phyloP scores from a whole-genome alignment of 2,329 filamentous ascomycete species.

The Fusarium caatingaense region DNA sequence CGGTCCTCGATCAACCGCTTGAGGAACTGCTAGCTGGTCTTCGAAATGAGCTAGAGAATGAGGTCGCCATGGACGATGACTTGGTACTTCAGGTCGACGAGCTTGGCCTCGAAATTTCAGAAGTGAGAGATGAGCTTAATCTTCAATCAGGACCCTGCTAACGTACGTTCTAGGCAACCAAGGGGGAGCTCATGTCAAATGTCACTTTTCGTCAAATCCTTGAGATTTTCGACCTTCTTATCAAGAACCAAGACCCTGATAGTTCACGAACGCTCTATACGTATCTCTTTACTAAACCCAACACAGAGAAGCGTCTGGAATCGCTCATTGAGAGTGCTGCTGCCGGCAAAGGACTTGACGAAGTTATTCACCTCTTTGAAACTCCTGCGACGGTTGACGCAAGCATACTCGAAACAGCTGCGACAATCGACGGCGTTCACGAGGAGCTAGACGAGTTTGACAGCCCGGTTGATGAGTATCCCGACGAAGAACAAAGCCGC shows the following conservation, averaged over 20 bases:
- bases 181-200: constrained; percentile 50
- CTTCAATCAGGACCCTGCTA: constrained; percentile 32
- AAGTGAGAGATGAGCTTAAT: constrained; percentile 52
- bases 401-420: constrained; percentile 27
- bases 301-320: constrained; percentile 54
- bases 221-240: constrained; percentile 56
- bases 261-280: constrained; percentile 55
- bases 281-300: constrained; percentile 56
- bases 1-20: constrained; percentile 58
- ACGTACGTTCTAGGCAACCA: constrained; percentile 50
- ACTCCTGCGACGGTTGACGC: constrained; percentile 39
- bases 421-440: constrained; percentile 32
- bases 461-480: constrained; percentile 40
- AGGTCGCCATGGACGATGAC: constrained; percentile 60
- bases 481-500: constrained; percentile 2
- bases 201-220: constrained; percentile 57
- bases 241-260: constrained; percentile 58
- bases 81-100: constrained; percentile 64
- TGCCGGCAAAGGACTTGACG: constrained; percentile 55
- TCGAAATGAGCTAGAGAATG: constrained; percentile 59
- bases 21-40: constrained; percentile 58
- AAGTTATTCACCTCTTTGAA: constrained; percentile 55
- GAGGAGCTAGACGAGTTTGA: constrained; percentile 44
- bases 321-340: constrained; percentile 57
- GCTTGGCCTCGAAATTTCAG: constrained; percentile 64